phyloP scores from a whole-genome alignment of 495 filamentous ascomycete species.

The Aspergillus conjunctus region DNA sequence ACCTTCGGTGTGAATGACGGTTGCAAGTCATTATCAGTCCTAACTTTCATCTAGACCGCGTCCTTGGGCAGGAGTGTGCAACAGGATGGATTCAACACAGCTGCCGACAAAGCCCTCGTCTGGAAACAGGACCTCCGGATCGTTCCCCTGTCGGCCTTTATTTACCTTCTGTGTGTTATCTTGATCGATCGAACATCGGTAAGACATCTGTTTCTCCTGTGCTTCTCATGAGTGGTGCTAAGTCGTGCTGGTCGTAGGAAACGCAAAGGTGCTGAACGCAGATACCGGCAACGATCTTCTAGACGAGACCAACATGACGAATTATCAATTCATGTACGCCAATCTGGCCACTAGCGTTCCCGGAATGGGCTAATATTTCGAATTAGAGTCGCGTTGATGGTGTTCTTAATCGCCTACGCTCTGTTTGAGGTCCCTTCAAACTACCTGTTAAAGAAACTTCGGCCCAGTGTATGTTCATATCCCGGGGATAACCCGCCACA shows the following conservation, averaged over 20 bases:
- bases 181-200: constrained; percentile 70
- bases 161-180: constrained; percentile 66
- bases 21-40: background rate
- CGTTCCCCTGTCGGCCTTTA: constrained; percentile 56
- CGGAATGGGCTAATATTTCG: constrained; percentile 12
- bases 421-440: constrained; percentile 72
- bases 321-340: constrained; percentile 56
- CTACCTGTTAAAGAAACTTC: constrained; percentile 67
- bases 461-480: constrained; percentile 49
- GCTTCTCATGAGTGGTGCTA: background rate
- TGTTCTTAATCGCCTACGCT: constrained; percentile 71
- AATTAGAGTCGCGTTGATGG: constrained; percentile 63
- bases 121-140: constrained; percentile 64
- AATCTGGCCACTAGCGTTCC: background rate
- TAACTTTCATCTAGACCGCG: background rate
- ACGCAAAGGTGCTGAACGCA: constrained; percentile 65
- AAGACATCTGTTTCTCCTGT: constrained; percentile 5
- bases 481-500: background rate
- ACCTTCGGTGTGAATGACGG: background rate
- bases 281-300: constrained; percentile 61
- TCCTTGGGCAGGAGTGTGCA: background rate
- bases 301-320: constrained; percentile 60
- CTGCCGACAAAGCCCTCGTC: constrained; percentile 42
- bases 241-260: constrained; percentile 34
- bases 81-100: background rate